Base-by-base conservation (phyloP, 148 eudicot genomes). In the Diospyros lotus region DNA sequence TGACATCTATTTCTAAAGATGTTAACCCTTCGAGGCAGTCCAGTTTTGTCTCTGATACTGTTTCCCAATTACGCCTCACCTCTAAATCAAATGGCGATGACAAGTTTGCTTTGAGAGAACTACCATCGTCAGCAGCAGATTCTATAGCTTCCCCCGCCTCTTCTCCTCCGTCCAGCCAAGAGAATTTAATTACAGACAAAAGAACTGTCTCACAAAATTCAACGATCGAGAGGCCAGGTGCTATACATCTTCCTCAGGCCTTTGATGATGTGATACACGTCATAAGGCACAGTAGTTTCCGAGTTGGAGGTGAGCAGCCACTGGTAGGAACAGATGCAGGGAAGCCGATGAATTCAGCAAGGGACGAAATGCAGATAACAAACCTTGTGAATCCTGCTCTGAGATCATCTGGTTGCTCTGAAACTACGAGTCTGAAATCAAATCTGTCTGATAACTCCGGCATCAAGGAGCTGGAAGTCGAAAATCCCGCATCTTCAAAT, bases 101-200 rank as follows among this genome's bases (percentile, higher is more conserved):
- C 68, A 88, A 92, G 82, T 92, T 85, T 81, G 90, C 93, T 56
- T 90, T 89, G 12, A 88, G 85, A 71, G 93, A 92, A 75, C 87
- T 79, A 63, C 69, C 86, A 65, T 82, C 92, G 44, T 77, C 89
- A 9, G 62, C 45, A 55, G 38, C 48, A 15, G 73, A 70, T 18
- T 4, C 59, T 58, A 52, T 10, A 4, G 12, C 72, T 69, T 56
- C 50, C 11, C 39, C 73, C 13, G 11, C 62, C 10, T 63, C 48
- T 38, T 64, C 66, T 64, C 66, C 71, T 64, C 14, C 28, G 28
- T 28, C 75, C 62, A 52, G 69, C 75, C 28, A 77, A 48, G 7
- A 56, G 55, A 70, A 71, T 66, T 15, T 66, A 64, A n/a, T 64
- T 11, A 39, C 45, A 60, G 76, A 61, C 40, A 50, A 42, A n/a